A percentile compares a stretch with the other conserved stretches of the same genome.
These are phyloP conservation scores for Hura crepitans DNA, from an alignment of 441 rosid genomes.

Conservation along the genomic window DNA sequence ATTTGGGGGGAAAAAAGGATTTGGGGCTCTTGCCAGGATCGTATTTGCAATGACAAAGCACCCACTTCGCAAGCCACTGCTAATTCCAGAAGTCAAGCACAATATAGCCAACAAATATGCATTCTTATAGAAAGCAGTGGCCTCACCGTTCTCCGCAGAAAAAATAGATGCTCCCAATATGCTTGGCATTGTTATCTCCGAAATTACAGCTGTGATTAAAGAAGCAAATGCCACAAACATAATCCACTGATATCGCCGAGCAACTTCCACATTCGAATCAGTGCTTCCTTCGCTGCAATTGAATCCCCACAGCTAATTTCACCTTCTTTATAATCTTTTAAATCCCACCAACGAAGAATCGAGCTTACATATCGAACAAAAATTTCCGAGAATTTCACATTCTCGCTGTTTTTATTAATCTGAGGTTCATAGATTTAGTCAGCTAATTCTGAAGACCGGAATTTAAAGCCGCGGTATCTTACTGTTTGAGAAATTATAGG, in stretches of 20 bases:
- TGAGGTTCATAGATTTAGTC: not conserved
- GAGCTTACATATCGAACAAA: slow-evolving; percentile 7
- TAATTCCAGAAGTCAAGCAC: slow-evolving; percentile 46
- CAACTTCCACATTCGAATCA: slow-evolving; percentile 36
- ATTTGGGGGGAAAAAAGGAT: no score
- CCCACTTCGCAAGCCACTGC: slow-evolving; percentile 54
- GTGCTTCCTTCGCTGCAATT: slow-evolving; percentile 26
- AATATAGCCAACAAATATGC: slow-evolving; percentile 34
- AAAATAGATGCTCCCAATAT: slow-evolving; percentile 46
- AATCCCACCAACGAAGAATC: slow-evolving; percentile 35
- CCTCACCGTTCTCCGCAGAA: slow-evolving; percentile 38
- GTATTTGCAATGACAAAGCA: slow-evolving; percentile 46
- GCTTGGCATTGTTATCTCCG: slow-evolving; percentile 52
- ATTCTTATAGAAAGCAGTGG: slow-evolving; percentile 31
- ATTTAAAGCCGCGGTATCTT: slow-evolving; percentile 14
- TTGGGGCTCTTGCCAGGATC: slow-evolving; percentile 35
- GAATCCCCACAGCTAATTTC: slow-evolving; percentile 21
- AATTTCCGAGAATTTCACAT: not conserved
- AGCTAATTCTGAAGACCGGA: not conserved
- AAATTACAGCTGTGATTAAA: slow-evolving; percentile 41
- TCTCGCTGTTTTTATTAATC: not conserved
- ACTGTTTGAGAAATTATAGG: slow-evolving; percentile 4
- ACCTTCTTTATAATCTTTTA: slow-evolving; percentile 21
- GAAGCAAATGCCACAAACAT: slow-evolving; percentile 36
- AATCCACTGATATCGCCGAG: slow-evolving; percentile 40